These are phyloP conservation scores for Musa itinerans DNA, from an alignment of 176 grass and related monocot species.

Conservation along the genomic window DNA sequence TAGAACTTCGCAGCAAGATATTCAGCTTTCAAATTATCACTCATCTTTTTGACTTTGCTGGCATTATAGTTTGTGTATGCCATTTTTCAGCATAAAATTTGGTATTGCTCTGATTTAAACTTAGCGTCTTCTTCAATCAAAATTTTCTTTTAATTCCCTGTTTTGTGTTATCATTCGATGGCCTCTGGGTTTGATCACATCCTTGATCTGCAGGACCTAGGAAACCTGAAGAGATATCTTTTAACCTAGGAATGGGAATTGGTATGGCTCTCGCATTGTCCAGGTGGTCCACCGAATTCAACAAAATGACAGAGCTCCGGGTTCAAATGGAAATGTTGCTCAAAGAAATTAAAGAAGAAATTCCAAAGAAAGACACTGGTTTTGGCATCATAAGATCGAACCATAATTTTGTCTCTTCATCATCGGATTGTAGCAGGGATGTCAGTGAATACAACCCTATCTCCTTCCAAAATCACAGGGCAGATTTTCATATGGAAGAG, in stretches of 20 bases:
- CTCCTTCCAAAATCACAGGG: background rate
- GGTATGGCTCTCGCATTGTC: slow-evolving; percentile 36
- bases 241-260: slow-evolving; percentile 29
- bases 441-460: background rate
- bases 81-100: too few relatives aligned
- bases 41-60: too few relatives aligned
- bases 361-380: background rate
- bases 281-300: slow-evolving; percentile 39
- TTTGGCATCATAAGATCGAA: background rate
- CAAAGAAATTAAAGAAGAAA: slow-evolving; percentile 29
- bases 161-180: background rate
- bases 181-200: background rate
- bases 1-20: too few relatives aligned
- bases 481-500: background rate
- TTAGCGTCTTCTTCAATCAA: too few relatives aligned
- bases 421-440: slow-evolving; percentile 5
- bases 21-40: too few relatives aligned
- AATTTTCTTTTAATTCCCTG: too few relatives aligned
- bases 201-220: background rate
- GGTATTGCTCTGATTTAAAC: too few relatives aligned
- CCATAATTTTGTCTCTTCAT: background rate
- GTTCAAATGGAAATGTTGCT: slow-evolving; percentile 51
- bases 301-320: slow-evolving; percentile 49
- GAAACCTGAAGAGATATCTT: background rate
- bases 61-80: too few relatives aligned